Conservation (phyloP, 768 basidiomycete species). For the Boletus bicolor region DNA sequence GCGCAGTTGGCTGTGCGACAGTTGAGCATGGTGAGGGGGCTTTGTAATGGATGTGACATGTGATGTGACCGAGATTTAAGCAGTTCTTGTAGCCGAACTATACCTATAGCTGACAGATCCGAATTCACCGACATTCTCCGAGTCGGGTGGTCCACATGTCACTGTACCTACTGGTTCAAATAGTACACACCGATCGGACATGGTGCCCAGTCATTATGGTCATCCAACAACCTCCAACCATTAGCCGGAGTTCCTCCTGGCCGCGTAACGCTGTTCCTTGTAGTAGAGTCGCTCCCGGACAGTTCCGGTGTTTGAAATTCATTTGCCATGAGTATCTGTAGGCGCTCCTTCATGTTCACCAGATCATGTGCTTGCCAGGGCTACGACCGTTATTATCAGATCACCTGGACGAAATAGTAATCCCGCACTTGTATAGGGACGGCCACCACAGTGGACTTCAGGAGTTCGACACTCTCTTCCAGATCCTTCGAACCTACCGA, state of each 20-base stretch:
- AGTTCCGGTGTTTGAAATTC: slow-evolving; percentile 1
- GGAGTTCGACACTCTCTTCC: slow-evolving; percentile 16
- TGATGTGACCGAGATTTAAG: slow-evolving; percentile 17
- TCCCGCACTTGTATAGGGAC: slow-evolving; percentile 18
- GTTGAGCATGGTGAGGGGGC: slow-evolving; percentile 4
- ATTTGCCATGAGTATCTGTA: slow-evolving; percentile 36
- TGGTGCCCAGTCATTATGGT: slow-evolving; percentile 50
- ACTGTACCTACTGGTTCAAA: background rate
- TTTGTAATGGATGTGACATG: slow-evolving; percentile 19
- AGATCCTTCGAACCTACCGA: slow-evolving; percentile 20
- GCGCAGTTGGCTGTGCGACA: slow-evolving; percentile 21
- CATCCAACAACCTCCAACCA: slow-evolving; percentile 56
- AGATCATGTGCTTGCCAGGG: slow-evolving; percentile 52
- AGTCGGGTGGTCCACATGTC: background rate
- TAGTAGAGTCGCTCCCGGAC: background rate
- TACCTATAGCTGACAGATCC: background rate
- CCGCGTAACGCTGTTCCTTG: background rate
- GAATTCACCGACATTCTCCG: too few species aligned
- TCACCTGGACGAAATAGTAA: background rate
- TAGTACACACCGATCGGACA: slow-evolving; percentile 65
- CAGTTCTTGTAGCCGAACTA: background rate
- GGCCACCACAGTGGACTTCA: slow-evolving; percentile 5
- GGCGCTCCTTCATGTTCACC: slow-evolving; percentile 52
- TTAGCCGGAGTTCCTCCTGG: slow-evolving; percentile 1
- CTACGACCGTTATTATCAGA: slow-evolving; percentile 29